phyloP scores from a whole-genome alignment of 257 asterid species.

The Rhazya stricta region DNA sequence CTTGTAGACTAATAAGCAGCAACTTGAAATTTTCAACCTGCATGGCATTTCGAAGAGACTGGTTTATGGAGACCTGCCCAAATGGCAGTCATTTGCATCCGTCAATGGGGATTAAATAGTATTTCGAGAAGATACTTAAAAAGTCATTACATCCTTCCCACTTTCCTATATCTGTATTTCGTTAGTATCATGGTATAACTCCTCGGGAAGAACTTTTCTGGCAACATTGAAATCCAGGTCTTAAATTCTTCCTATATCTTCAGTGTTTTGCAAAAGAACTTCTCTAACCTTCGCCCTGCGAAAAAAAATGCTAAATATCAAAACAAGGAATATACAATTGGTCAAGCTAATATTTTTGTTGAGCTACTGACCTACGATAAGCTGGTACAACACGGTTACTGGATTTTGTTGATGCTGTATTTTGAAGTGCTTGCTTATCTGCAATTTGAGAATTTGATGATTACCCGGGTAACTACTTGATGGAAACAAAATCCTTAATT shows the following conservation, averaged over 20 bases:
- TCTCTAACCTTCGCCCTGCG: conserved; percentile 87
- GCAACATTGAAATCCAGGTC: neutral
- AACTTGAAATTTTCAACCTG: no score
- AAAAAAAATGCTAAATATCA: conserved; percentile 16
- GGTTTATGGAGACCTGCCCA: neutral
- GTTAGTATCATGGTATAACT: neutral
- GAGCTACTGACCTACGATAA: conserved; percentile 53
- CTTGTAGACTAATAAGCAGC: neutral
- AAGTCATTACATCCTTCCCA: neutral
- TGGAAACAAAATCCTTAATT: neutral
- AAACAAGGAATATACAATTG: conserved; percentile 12
- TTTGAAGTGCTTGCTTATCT: conserved; percentile 52
- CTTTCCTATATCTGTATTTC: neutral
- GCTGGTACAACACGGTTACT: conserved; percentile 69
- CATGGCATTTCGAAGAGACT: neutral
- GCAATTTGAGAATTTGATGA: conserved; percentile 7
- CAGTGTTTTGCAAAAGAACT: conserved; percentile 61
- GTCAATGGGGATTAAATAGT: neutral
- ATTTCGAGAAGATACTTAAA: neutral
- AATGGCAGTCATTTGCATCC: neutral
- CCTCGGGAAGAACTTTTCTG: neutral
- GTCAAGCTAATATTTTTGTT: neutral
- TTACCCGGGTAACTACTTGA: neutral
- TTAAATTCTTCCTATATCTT: conserved; percentile 38
- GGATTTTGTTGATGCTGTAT: conserved; percentile 45